Base-by-base conservation (phyloP, 441 rosid genomes). In the Metrosideros polymorpha region DNA sequence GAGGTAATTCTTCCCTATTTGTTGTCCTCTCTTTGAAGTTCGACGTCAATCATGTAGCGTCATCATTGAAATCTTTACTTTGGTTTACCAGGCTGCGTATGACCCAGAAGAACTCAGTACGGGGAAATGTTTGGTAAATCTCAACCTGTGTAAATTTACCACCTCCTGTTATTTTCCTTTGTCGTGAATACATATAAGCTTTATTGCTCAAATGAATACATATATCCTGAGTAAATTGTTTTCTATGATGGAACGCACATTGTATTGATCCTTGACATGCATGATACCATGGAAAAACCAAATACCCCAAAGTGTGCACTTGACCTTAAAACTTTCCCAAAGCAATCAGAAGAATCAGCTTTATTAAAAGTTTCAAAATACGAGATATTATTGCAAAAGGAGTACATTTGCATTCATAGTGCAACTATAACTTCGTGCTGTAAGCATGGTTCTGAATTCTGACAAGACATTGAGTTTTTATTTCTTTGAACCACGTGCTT, bases 31-130 rank as follows among this genome's bases (percentile, higher is more conserved):
- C 47, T 35, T 66, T 71, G 47, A 39, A 84, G 63, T 84, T 86
- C 54, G 9, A 35, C 15, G 25, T 77, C 43, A 32, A 43, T 85
- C 66, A 9, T 66, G 87, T 77, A 85, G 15, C 22, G 35, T 63
- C 29, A 49, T 51, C 42, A 24, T 45, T 25, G 17, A 25, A 35
- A 7, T 59, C 7, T 76, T 54, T 32, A 24, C 47, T 52, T 51
- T 22, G 84, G n/a, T 84, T 53, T 59, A 71, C 42, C 92, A 95
- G 94, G 95, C 94, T 14, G 94, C 93, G 82, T 94, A 92, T 87
- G 89, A 93, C 75, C 96, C 94, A 47, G 88, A 89, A 87, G 95
- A 95, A 88, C 92, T 94, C 76, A 84, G 89, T 89, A 90, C 94
- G 9, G 90, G 94, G 84, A 94, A 95, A 86, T 92, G 89, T 51